These are phyloP conservation scores for Solanum tacnaense DNA, from an alignment of 257 asterid genomes.

Conservation along the genomic window DNA sequence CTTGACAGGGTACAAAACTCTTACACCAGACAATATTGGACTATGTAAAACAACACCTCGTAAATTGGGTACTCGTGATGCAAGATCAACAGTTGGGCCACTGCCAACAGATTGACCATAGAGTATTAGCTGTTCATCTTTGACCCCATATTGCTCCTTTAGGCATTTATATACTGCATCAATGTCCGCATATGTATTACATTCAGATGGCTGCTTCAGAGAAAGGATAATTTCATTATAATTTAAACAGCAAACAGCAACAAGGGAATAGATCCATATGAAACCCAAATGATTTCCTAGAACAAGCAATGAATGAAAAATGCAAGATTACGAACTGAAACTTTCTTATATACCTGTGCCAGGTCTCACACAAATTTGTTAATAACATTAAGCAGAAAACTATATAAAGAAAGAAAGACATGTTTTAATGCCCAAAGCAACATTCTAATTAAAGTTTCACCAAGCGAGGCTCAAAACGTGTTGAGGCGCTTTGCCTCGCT, in stretches of 20 bases:
- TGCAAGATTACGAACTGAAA: background rate
- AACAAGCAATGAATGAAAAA: background rate
- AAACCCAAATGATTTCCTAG: background rate
- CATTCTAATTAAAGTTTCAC: background rate
- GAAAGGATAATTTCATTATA: conserved; percentile 15
- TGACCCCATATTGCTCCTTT: conserved; percentile 86
- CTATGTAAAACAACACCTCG: conserved; percentile 96
- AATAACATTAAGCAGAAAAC: background rate
- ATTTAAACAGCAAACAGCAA: background rate
- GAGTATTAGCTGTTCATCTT: conserved; percentile 81
- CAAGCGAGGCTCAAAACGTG: background rate
- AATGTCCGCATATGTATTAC: conserved; percentile 94
- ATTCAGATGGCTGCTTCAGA: conserved; percentile 95
- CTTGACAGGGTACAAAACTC: conserved; percentile 94
- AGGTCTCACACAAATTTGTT: background rate
- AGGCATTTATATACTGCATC: conserved; percentile 97
- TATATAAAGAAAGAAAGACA: background rate
- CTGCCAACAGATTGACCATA: conserved; percentile 99
- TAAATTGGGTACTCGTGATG: conserved; percentile 73
- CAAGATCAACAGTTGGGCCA: conserved; percentile 96
- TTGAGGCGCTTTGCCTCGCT: background rate
- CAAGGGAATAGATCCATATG: background rate
- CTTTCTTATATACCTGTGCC: background rate
- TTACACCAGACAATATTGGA: conserved; percentile 90
- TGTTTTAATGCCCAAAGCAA: background rate